Base-by-base conservation (phyloP, 148 eudicot genomes). In the Pharnaceum exiguum region DNA sequence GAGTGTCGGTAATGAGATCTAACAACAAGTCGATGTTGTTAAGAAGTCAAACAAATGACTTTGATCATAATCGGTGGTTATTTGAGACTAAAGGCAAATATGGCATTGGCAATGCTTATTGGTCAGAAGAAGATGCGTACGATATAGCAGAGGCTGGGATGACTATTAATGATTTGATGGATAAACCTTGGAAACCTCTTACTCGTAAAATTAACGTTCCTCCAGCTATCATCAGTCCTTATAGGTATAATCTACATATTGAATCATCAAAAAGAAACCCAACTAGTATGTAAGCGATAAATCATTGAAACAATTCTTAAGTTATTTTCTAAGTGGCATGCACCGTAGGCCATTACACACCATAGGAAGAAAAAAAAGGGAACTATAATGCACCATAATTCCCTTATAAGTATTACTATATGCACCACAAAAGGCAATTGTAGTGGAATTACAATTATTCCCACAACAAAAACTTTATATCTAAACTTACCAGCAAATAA, bases 101-200 rank as follows among this genome's bases (percentile, higher is more conserved):
- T 16, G 97, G 97, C 17, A 84, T 90, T 2, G 97, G 97, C 48
- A 90, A 79, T 33, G 97, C 95, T 5, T 86, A 53, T 39, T 90
- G 97, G 97, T 61, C 79, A 11, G 74, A 81, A 16, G 89, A 84
- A 43, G 85, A 81, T 21, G 74, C 75, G 10, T 81, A 69, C 49
- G 83, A 84, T 29, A 43, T 55, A 39, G 26, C 49, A 3, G 82
- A 66, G 4, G 72, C 62, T 17, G 89, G 85, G 16, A 80, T 84
- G 89, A 71, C 70, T 49, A 78, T 76, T 75, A 67, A 78, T n/a
- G 93, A 87, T 72, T 87, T 90, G 28, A 62, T 80, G 83, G 95
- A 84, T 66, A 90, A 87, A 62, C 95, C 95, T 5, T 90, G 97
- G 97, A 90, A 90, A 70, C 97, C 97, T 17, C 87, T 90, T 46